Evolutionary conservation across 2,329 filamentous ascomycete species (phyloP).

Genomic region (Penicillium sp.): DNA sequence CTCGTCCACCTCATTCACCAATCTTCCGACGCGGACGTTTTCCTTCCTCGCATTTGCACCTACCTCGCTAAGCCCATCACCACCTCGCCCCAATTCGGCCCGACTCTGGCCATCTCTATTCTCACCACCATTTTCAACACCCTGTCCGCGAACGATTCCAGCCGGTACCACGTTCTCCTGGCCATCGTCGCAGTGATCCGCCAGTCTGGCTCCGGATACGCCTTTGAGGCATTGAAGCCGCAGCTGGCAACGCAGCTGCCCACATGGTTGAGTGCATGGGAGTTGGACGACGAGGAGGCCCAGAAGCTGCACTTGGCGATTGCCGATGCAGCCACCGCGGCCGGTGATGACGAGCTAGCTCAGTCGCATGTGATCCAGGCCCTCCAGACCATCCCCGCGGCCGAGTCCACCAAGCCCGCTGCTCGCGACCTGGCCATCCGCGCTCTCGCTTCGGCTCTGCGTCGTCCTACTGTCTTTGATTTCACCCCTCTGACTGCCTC

Average conservation of each 20-base stretch:
- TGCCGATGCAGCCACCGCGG: conserved; percentile 71
- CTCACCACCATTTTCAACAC: conserved; percentile 97
- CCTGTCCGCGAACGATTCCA: conserved; percentile 66
- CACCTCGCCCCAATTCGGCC: conserved; percentile 77
- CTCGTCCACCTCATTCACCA: conserved; percentile 89
- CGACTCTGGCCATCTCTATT: conserved; percentile 79
- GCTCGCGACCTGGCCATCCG: conserved; percentile 57
- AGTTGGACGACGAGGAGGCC: conserved; percentile 72
- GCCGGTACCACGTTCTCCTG: conserved; percentile 85
- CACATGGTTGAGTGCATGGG: conserved; percentile 77
- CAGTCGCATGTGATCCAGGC: conserved; percentile 70
- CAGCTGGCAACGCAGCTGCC: conserved; percentile 75
- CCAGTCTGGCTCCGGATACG: conserved; percentile 59
- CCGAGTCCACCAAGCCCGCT: conserved; percentile 51
- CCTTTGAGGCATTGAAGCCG: conserved; percentile 77
- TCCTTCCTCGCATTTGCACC: conserved; percentile 80
- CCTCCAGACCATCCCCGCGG: conserved; percentile 66
- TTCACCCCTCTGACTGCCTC: conserved; percentile 67
- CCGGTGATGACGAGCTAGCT: conserved; percentile 69
- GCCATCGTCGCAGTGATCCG: conserved; percentile 81
- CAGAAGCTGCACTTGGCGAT: conserved; percentile 80
- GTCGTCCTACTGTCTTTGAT: conserved; percentile 62
- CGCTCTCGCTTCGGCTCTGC: conserved; percentile 63
- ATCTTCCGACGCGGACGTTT: conserved; percentile 75
- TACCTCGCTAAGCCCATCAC: conserved; percentile 84